Conservation (phyloP, 1,139 yeast genomes). For the Saccharomyces hybrid region DNA sequence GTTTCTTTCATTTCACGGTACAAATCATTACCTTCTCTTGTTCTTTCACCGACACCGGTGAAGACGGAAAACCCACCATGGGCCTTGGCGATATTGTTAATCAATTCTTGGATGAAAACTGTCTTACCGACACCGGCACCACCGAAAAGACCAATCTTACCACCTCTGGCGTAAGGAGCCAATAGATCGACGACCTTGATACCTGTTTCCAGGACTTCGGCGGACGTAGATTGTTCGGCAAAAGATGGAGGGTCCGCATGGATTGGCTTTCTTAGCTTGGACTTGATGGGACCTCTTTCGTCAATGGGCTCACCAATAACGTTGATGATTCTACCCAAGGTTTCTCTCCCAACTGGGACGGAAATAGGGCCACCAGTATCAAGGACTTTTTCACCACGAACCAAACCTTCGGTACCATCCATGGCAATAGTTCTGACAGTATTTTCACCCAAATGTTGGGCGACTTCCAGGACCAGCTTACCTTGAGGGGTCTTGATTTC, state of each 20-base stretch:
- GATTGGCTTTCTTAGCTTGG: slow-evolving; percentile 90
- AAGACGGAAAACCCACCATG: slow-evolving; percentile 99
- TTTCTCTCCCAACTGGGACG: slow-evolving; percentile 98
- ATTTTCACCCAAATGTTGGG: slow-evolving; percentile 99
- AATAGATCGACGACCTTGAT: slow-evolving; percentile 98
- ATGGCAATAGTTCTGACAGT: slow-evolving; percentile 99
- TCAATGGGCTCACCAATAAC: slow-evolving; percentile 99
- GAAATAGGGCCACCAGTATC: slow-evolving; percentile 99
- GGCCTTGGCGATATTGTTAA: slow-evolving; percentile 99
- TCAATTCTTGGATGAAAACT: slow-evolving; percentile 98
- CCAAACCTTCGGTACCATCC: slow-evolving; percentile 99
- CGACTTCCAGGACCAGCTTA: slow-evolving; percentile 89
- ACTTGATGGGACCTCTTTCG: slow-evolving; percentile 97
- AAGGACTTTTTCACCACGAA: slow-evolving; percentile 85
- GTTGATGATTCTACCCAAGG: slow-evolving; percentile 97
- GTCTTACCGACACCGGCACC: slow-evolving; percentile 99
- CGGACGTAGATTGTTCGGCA: slow-evolving; percentile 94
- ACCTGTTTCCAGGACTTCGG: slow-evolving; percentile 99
- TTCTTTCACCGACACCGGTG: slow-evolving; percentile 99
- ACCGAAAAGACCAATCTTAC: slow-evolving; percentile 99
- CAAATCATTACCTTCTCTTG: slow-evolving; percentile 99
- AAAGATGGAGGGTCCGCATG: slow-evolving; percentile 97
- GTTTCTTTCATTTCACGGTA: slow-evolving; percentile 99
- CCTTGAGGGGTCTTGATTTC: slow-evolving; percentile 67
- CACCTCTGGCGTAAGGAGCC: slow-evolving; percentile 99